Conservation (phyloP, 805 yeast genomes). For the Candida boleticola region DNA sequence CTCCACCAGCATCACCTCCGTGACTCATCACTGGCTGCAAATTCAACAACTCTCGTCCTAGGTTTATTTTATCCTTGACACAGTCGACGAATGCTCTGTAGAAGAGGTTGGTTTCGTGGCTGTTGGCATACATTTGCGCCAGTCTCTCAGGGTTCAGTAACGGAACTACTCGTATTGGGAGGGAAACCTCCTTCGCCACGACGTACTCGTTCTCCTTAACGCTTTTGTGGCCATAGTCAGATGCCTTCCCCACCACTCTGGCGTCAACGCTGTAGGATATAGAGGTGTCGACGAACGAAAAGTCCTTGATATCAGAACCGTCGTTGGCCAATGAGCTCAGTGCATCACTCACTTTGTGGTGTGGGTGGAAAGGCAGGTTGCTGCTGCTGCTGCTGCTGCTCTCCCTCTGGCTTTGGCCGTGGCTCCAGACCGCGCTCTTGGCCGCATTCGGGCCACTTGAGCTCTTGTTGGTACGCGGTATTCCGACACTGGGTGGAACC, state of each 20-base stretch:
- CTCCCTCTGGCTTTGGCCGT: background rate
- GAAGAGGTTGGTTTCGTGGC: conserved; percentile 21
- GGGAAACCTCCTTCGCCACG: conserved; percentile 31
- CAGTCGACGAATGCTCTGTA: conserved; percentile 34
- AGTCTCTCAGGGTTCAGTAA: conserved; percentile 18
- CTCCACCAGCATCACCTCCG: background rate
- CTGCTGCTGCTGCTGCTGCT: background rate
- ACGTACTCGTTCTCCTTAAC: conserved; percentile 29
- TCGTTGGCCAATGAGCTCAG: conserved; percentile 19
- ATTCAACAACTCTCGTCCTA: conserved; percentile 16
- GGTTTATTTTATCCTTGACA: conserved; percentile 25
- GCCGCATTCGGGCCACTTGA: background rate
- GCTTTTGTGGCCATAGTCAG: conserved; percentile 21
- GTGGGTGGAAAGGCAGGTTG: background rate
- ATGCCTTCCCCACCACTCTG: conserved; percentile 39
- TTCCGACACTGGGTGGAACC: conserved; percentile 38
- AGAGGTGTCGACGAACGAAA: conserved; percentile 34
- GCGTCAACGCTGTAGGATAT: conserved; percentile 37
- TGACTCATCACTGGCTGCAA: conserved; percentile 2
- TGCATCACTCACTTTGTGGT: background rate
- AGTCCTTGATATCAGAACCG: conserved; percentile 23
- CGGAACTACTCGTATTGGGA: conserved; percentile 38
- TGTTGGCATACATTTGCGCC: conserved; percentile 13
- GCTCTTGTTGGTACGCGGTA: conserved; percentile 14
- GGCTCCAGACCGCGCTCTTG: background rate